Evolutionary conservation across 768 basidiomycete species (phyloP).

Genomic region (Boletus bicolor): DNA sequence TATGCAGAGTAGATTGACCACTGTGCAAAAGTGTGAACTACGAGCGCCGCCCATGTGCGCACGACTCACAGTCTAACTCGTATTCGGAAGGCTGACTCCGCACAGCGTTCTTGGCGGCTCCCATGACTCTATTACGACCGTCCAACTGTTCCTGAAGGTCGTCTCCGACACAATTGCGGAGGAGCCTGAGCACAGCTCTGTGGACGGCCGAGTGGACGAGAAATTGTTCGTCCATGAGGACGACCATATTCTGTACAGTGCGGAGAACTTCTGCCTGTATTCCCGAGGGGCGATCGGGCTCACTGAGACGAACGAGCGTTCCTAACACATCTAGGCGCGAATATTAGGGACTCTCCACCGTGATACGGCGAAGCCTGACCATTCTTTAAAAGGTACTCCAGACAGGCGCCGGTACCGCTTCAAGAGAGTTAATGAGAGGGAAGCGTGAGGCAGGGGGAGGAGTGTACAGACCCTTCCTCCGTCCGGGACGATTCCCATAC

Average conservation of each 20-base stretch:
- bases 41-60: neutral
- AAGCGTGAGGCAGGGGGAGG: neutral
- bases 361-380: conserved; percentile 40
- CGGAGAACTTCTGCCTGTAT: conserved; percentile 87
- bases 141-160: conserved; percentile 87
- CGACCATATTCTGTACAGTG: conserved; percentile 86
- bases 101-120: conserved; percentile 72
- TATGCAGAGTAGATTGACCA: conserved; percentile 90
- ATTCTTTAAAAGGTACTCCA: conserved; percentile 90
- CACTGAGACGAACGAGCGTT: conserved; percentile 80
- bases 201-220: conserved; percentile 90
- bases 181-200: conserved; percentile 77
- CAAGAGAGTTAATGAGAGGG: conserved; percentile 9
- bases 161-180: conserved; percentile 88
- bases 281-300: conserved; percentile 82
- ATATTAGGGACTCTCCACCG: neutral
- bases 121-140: conserved; percentile 71
- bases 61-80: conserved; percentile 74
- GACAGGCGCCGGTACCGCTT: conserved; percentile 83
- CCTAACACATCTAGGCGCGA: conserved; percentile 66
- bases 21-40: conserved; percentile 37
- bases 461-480: conserved; percentile 76
- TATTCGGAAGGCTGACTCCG: conserved; percentile 81
- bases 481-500: conserved; percentile 80
- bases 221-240: conserved; percentile 89